These are phyloP conservation scores for Thielaviopsis euricoi DNA, from an alignment of 2,329 filamentous ascomycete genomes.

Conservation along the genomic window DNA sequence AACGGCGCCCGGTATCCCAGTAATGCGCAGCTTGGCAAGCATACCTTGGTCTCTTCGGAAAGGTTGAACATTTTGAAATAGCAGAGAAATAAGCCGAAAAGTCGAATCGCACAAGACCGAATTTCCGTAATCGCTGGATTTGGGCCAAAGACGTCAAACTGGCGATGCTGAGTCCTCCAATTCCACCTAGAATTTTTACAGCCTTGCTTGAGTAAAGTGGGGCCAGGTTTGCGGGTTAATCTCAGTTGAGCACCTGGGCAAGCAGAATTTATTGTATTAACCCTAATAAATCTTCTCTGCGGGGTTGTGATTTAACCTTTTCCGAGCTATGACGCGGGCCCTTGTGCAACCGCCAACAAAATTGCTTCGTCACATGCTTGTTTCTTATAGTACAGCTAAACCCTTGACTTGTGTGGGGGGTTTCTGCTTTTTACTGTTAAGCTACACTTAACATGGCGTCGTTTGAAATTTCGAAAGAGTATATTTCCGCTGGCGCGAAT, in stretches of 20 bases:
- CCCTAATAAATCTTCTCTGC: background rate
- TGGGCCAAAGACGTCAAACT: background rate
- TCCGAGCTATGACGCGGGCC: background rate
- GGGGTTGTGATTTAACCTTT: background rate
- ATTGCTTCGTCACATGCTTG: background rate
- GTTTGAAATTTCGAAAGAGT: conserved; percentile 25
- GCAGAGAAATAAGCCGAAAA: background rate
- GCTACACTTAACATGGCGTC: conserved; percentile 15
- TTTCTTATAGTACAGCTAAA: background rate
- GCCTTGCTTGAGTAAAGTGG: conserved; percentile 8
- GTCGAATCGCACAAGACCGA: background rate
- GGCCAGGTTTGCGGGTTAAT: background rate
- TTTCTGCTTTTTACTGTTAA: background rate
- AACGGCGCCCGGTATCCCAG: background rate
- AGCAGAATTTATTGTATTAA: background rate
- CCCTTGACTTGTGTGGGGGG: background rate
- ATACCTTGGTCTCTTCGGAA: conserved; percentile 94
- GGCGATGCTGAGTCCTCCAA: background rate
- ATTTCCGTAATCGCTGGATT: background rate
- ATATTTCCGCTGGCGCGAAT: conserved; percentile 71
- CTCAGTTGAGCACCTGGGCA: background rate
- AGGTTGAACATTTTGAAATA: conserved; percentile 41
- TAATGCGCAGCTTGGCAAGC: conserved; percentile 8
- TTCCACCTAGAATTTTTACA: conserved; percentile 10
- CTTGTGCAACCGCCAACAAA: conserved; percentile 10